These are phyloP conservation scores for Oxalis stricta DNA, from an alignment of 441 rosid genomes.

Conservation along the genomic window DNA sequence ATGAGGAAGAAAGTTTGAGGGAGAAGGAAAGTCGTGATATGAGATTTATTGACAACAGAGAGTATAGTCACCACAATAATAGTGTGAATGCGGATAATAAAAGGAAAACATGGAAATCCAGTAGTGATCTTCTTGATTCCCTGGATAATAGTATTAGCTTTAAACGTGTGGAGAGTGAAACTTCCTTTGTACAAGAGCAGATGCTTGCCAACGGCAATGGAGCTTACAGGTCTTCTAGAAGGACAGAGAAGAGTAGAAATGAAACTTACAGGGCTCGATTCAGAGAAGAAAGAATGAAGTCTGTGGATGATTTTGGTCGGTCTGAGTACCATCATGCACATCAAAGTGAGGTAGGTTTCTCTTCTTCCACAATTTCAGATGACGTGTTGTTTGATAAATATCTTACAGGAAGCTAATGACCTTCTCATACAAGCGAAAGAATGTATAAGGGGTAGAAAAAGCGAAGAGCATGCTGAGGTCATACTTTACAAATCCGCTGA, in stretches of 20 bases:
- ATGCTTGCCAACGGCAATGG: conserved; percentile 18
- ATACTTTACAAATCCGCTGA: conserved; percentile 23
- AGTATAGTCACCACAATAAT: conserved; percentile 16
- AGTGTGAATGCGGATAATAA: conserved; percentile 15
- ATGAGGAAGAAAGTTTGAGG: conserved; percentile 9
- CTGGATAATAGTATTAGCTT: conserved; percentile 22
- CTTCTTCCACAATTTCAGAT: conserved; percentile 31
- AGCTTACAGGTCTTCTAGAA: conserved; percentile 19
- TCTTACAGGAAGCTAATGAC: conserved; percentile 38
- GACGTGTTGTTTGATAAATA: conserved; percentile 38
- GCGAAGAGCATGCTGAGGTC: conserved; percentile 33
- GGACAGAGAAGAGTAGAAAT: conserved; percentile 16
- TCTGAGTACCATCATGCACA: conserved; percentile 6
- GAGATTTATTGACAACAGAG: conserved; percentile 16
- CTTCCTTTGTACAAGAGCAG: conserved; percentile 27
- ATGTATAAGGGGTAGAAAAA: conserved; percentile 17
- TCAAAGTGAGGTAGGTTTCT: conserved; percentile 14
- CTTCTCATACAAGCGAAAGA: conserved; percentile 46
- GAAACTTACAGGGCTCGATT: conserved; percentile 15
- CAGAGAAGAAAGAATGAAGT: conserved; percentile 11
- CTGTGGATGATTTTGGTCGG: conserved; percentile 12
- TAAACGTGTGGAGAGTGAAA: conserved; percentile 21
- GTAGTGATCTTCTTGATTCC: conserved; percentile 24
- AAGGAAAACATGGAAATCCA: conserved; percentile 15
- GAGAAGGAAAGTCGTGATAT: conserved; percentile 10